phyloP scores from a whole-genome alignment of 352 stramenopile genomes.

The Globisporangium emineosum region DNA sequence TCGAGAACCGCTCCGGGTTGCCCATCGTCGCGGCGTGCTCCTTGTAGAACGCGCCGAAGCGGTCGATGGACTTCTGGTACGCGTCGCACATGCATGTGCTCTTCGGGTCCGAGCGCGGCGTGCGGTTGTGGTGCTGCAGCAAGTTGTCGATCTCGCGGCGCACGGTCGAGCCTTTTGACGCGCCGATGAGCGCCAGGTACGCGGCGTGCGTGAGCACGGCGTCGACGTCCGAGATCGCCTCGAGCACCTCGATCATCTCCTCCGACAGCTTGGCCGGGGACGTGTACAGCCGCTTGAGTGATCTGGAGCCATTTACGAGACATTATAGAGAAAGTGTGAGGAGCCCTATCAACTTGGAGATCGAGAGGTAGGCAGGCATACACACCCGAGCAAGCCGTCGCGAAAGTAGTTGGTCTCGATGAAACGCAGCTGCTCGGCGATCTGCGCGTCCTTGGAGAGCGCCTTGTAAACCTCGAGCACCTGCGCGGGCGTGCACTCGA shows the following conservation, averaged over 20 bases:
- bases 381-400: slow-evolving; percentile 48
- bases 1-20: slow-evolving; percentile 47
- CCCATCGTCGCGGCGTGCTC: slow-evolving; percentile 35
- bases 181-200: slow-evolving; percentile 62
- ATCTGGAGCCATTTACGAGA: slow-evolving; percentile 15
- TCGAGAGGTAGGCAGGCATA: not conserved
- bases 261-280: slow-evolving; percentile 53
- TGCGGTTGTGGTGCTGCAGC: slow-evolving; percentile 43
- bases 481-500: slow-evolving; percentile 60
- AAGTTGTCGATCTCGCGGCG: slow-evolving; percentile 58
- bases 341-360: no score
- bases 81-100: slow-evolving; percentile 64
- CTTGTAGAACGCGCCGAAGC: slow-evolving; percentile 67
- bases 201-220: slow-evolving; percentile 49
- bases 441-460: slow-evolving; percentile 41
- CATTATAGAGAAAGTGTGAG: not conserved
- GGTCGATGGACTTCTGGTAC: slow-evolving; percentile 65
- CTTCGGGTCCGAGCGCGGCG: slow-evolving; percentile 22
- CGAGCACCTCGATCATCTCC: slow-evolving; percentile 68
- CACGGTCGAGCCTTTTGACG: slow-evolving; percentile 45
- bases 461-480: slow-evolving; percentile 59
- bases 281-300: slow-evolving; percentile 62
- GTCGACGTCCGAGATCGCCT: slow-evolving; percentile 74
- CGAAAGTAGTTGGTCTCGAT: slow-evolving; percentile 72
- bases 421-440: slow-evolving; percentile 53